Evolutionary conservation across 352 stramenopile species (phyloP), one percentile per base, ranked within the genome.

Genomic region (Pythium myriotylum): DNA sequence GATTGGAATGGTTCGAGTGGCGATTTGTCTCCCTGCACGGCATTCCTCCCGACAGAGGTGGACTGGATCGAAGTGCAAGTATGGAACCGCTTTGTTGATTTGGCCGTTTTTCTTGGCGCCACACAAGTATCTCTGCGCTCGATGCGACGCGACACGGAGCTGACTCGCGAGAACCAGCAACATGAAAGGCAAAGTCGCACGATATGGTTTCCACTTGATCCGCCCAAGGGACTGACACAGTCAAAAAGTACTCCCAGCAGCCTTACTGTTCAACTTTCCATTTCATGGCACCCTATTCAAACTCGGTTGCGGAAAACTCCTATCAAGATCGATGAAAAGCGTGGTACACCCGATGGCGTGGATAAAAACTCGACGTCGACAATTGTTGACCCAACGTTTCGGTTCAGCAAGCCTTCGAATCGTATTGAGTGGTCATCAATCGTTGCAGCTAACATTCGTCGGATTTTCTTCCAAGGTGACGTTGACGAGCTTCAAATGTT

Each of bases 391-490:
- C 84, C 82, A 23, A 52, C 67, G 8, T 93, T 93, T 23, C 59
- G 55, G 2, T 91, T 92, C 46, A 75, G 65, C 3, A 53, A 72
- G 10, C 84, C 82, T 26, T 78, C 70, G 24, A 37, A 69, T 4
- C 60, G 65, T 2, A 76, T 93, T 20, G 71, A 93, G 8, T 93
- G 84, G 84, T 73, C 76, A 3, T 32, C 60, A 2, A 41, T 93
- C 10, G 82, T 84, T 3, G 57, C 68, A n/a, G 77, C 70, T 9
- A 92, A 77, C 29, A 54, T 90, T 16, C 64, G 73, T 13, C 70
- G 85, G 9, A 75, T 93, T 39, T 93, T 93, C 54, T 77, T 89
- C 24, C 67, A 90, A 73, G 73, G 72, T 3, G 79, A 89, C 42
- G 61, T 88, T 10, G 70, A 90, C 19, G 64, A 63, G n/a, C 55